Evolutionary conservation across 257 asterid genomes (phyloP), one percentile per base, ranked within the genome.

Genomic region (Salvia rosmarinus): DNA sequence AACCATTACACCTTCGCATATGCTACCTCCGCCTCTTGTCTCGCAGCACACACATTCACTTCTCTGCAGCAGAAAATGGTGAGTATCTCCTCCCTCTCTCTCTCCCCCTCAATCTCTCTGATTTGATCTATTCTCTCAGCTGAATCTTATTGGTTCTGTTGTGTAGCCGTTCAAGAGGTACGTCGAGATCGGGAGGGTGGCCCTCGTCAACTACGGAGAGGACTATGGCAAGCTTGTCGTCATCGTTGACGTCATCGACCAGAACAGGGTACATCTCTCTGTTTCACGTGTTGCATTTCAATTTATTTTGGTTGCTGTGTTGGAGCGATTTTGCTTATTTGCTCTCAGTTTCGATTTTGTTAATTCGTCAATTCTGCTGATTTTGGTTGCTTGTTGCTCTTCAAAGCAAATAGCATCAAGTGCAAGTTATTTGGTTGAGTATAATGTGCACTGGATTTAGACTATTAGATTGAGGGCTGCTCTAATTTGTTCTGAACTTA

Each of bases 121-220:
- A 21, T 73, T 39, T 74, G 42, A 50, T 56, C 1, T 62, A 5
- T 5, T 19, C 37, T 2, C 0, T 68, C 23, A 2, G 9, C 28
- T 34, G 39, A 42, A 12, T 63, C 14, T 63, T 23, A 9, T 69
- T 35, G 34, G 34, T 34, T 79, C 32, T 16, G 30, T 21, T 39
- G 20, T 68, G 50, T 71, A 85, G 92, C 90, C 95, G 86, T 88
- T 88, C 92, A 88, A 88, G 90, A 88, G 95, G 85, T 88, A 79
- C 57, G 90, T 88, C 25, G 95, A 86, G 86, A 86, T 88, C 82
- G 95, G 95, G 71, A 80, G 95, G 70, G 95, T 88, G 16, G 95
- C 85, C 30, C 92, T 88, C 37, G 88, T 88, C 72, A 88, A 88
- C 85, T 88, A 77, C 78, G 95, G 95, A 0, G 75, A 88, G 73